Conservation (phyloP, 1,139 yeast species). For the Taphrina pruni region DNA sequence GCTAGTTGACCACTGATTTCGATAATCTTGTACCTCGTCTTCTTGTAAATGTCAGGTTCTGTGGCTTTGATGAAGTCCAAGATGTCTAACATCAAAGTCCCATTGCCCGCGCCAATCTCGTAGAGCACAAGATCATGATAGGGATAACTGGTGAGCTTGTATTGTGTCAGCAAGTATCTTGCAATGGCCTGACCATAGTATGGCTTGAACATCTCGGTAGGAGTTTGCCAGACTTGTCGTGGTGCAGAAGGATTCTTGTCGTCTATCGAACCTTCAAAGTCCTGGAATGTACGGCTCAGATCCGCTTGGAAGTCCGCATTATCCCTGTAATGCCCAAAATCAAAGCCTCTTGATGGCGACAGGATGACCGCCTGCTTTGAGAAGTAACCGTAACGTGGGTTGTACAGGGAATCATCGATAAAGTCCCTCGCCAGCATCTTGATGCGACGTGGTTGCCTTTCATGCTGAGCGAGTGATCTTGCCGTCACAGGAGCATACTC, state of each 20-base stretch:
- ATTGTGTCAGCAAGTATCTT: constrained; percentile 70
- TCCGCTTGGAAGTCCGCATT: constrained; percentile 39
- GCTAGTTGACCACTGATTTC: constrained; percentile 77
- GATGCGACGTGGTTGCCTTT: constrained; percentile 59
- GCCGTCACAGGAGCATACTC: constrained; percentile 34
- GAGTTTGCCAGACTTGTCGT: constrained; percentile 87
- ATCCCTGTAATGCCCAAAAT: constrained; percentile 47
- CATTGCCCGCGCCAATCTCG: constrained; percentile 92
- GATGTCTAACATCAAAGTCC: constrained; percentile 82
- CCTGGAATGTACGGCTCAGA: constrained; percentile 54
- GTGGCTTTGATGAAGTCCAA: constrained; percentile 66
- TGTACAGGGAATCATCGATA: constrained; percentile 82
- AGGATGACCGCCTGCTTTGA: constrained; percentile 55
- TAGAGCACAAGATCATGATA: constrained; percentile 71
- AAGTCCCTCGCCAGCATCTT: constrained; percentile 78
- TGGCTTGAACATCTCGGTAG: constrained; percentile 80
- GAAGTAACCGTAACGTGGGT: constrained; percentile 82
- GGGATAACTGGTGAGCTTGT: constrained; percentile 69
- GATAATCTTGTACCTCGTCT: constrained; percentile 73
- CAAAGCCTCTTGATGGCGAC: constrained; percentile 60
- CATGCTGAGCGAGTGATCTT: constrained; percentile 30
- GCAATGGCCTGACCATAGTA: constrained; percentile 86
- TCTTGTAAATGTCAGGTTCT: constrained; percentile 73
- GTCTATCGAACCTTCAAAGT: constrained; percentile 58
- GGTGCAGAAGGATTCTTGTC: constrained; percentile 46